Conservation (phyloP, 1,284 basidiomycete species). For the Puccinia polysora region DNA sequence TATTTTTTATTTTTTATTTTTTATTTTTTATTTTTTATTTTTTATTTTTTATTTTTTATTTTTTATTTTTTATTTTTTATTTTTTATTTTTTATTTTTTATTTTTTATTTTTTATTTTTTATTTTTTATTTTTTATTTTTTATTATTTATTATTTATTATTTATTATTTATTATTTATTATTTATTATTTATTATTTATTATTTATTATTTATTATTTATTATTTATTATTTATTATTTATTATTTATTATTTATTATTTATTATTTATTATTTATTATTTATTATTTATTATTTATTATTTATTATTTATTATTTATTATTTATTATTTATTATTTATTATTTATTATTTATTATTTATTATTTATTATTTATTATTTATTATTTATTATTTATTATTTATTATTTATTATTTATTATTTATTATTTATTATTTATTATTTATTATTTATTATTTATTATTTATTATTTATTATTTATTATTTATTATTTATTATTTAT, state of each 20-base stretch:
- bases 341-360: too few species aligned
- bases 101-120: not conserved
- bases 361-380: too few species aligned
- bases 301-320: too few species aligned
- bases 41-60: not conserved
- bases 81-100: not conserved
- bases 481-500: too few species aligned
- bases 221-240: not conserved
- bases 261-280: too few species aligned
- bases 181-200: conserved; percentile 47
- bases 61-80: not conserved
- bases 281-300: too few species aligned
- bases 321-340: too few species aligned
- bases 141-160: conserved; percentile 51
- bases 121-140: not conserved
- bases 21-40: conserved; percentile 5
- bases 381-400: too few species aligned
- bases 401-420: too few species aligned
- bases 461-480: too few species aligned
- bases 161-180: conserved; percentile 49
- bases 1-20: not conserved
- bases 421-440: too few species aligned
- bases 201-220: not conserved
- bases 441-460: too few species aligned
- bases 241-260: not conserved